Evolutionary conservation across 352 stramenopile genomes (phyloP).

Genomic region (Blastocystis sp.): DNA sequence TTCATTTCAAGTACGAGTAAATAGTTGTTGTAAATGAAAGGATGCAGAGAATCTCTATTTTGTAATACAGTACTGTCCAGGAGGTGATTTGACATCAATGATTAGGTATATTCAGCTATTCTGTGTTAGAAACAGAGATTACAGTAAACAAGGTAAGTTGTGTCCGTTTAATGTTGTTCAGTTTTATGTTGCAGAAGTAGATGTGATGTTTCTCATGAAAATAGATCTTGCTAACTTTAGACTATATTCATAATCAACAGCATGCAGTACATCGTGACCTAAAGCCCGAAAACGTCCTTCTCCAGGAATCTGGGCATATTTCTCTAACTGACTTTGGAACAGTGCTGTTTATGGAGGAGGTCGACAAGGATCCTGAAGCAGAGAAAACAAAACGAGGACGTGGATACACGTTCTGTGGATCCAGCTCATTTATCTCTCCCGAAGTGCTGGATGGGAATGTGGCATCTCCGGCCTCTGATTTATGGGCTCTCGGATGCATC

Average conservation of each 20-base stretch:
- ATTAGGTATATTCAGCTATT: neutral
- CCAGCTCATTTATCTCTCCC: slow-evolving; percentile 81
- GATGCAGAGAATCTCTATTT: slow-evolving; percentile 52
- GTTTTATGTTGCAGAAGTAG: slow-evolving; percentile 46
- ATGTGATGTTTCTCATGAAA: neutral
- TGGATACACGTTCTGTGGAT: slow-evolving; percentile 69
- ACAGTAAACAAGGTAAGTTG: neutral
- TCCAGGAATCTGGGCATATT: slow-evolving; percentile 64
- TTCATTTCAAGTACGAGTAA: slow-evolving; percentile 63
- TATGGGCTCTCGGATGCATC: slow-evolving; percentile 83
- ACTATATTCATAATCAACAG: slow-evolving; percentile 64
- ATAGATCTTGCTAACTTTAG: slow-evolving; percentile 69
- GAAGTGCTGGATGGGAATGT: slow-evolving; percentile 80
- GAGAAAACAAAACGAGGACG: neutral
- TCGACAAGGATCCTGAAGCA: neutral
- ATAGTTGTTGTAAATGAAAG: neutral
- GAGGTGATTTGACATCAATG: slow-evolving; percentile 32
- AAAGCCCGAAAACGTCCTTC: slow-evolving; percentile 67
- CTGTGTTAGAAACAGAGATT: neutral
- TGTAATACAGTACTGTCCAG: slow-evolving; percentile 45
- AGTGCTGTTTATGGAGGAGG: slow-evolving; percentile 13
- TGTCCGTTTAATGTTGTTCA: neutral
- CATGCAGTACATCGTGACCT: slow-evolving; percentile 65
- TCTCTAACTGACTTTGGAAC: slow-evolving; percentile 67
- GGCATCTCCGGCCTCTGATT: slow-evolving; percentile 74